Base-by-base conservation (phyloP, 257 asterid genomes). In the Lavandula angustifolia region DNA sequence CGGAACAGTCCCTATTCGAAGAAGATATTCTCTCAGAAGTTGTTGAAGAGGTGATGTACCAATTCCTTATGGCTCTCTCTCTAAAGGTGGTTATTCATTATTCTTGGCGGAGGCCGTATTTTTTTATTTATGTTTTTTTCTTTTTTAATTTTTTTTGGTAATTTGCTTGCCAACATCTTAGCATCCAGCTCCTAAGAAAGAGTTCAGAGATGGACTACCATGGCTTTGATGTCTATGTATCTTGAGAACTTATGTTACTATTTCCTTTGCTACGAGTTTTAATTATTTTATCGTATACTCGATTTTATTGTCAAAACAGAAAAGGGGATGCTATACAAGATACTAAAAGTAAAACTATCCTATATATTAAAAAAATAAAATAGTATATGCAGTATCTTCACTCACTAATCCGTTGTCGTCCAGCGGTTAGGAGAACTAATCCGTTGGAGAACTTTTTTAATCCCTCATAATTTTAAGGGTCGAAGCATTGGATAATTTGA, bases 1-100 rank as follows among this genome's bases (percentile, higher is more conserved):
- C 85, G 97, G 13, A 90, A 84, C 66, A 85, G 87, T 69, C 97
- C 99, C 1, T 90, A 84, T 42, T 82, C 96, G 6, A 94, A 94
- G 84, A 81, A 85, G 81, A 84, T 94, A 38, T 91, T 90, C 82
- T 87, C 97, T 7, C 87, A 84, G 76, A 92, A 89, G 83, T 78
- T 80, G 51, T 29, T 81, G 62, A 83, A 71, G 83, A 78, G 75
- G 80, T 83, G 81, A 78, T 22, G 27, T 22, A n/a, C n/a, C n/a
- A n/a, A n/a, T n/a, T n/a, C n/a, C n/a, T n/a, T n/a, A n/a, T n/a
- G n/a, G n/a, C n/a, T n/a, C n/a, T n/a, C n/a, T n/a, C n/a, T n/a
- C n/a, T n/a, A n/a, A n/a, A n/a, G n/a, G 22, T 61, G 51, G 65
- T 62, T 62, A 49, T 63, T 44, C 14, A 52, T 40, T 51, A 14